phyloP scores from a whole-genome alignment of 768 basidiomycete genomes.

The Lactarius pseudohatsudake region DNA sequence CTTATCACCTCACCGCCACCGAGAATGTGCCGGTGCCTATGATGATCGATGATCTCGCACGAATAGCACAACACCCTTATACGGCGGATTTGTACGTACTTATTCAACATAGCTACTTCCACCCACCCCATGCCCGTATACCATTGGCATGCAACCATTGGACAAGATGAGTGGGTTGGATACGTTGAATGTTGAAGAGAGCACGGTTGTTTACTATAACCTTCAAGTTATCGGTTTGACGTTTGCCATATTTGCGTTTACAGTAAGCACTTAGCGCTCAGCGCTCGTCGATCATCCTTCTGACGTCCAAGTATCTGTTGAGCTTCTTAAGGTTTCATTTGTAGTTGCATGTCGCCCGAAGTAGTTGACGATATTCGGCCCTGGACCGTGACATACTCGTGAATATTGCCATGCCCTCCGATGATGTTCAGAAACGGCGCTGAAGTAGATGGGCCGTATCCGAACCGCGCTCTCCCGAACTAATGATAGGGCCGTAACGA shows the following conservation, averaged over 20 bases:
- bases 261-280: neutral
- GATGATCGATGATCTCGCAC: too few species aligned
- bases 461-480: neutral
- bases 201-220: too few species aligned
- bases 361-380: constrained; percentile 10
- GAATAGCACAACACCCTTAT: neutral
- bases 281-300: neutral
- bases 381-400: neutral
- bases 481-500: too few species aligned
- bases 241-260: neutral
- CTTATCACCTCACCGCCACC: neutral
- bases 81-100: neutral
- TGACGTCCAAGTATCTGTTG: constrained; percentile 9
- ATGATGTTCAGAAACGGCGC: neutral
- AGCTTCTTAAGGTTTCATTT: neutral
- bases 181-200: neutral
- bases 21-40: neutral
- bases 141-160: neutral
- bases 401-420: neutral
- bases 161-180: neutral
- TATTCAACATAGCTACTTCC: neutral
- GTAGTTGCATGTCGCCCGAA: neutral
- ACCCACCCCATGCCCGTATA: neutral
- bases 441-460: too few species aligned
- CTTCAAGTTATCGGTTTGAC: too few species aligned